These are phyloP conservation scores for Zhuliangozyma blackwelliae DNA, from an alignment of 1,139 yeast genomes.

Conservation along the genomic window DNA sequence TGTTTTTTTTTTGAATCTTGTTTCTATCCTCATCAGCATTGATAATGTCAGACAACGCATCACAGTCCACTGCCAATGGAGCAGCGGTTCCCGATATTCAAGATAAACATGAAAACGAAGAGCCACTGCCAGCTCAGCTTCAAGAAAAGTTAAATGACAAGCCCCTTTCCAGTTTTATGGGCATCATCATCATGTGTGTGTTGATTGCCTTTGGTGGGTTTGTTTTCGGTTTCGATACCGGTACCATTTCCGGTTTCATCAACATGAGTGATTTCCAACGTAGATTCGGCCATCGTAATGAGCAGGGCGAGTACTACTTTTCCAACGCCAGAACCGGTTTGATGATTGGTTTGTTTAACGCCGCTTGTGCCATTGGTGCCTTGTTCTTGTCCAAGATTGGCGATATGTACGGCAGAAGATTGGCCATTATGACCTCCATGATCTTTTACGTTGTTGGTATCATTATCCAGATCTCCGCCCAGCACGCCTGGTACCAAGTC, in stretches of 20 bases:
- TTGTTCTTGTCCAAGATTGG: constrained; percentile 51
- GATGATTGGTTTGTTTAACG: constrained; percentile 59
- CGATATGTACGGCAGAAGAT: constrained; percentile 52
- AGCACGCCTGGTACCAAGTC: constrained; percentile 45
- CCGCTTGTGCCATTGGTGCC: constrained; percentile 75
- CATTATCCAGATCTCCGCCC: constrained; percentile 39
- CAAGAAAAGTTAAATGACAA: constrained; percentile 3
- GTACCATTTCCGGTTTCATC: constrained; percentile 66
- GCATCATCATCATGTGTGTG: constrained; percentile 22
- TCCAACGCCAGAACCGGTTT: constrained; percentile 50
- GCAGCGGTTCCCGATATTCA: constrained; percentile 73
- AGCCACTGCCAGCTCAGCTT: background rate
- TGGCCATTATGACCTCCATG: constrained; percentile 43
- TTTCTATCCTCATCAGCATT: no score
- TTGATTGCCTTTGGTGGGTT: constrained; percentile 62
- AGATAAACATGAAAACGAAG: constrained; percentile 50
- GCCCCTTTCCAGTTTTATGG: constrained; percentile 6
- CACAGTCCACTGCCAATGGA: constrained; percentile 42
- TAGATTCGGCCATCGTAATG: constrained; percentile 41
- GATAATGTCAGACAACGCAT: constrained; percentile 7
- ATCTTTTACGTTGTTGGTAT: constrained; percentile 47
- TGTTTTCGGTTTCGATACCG: constrained; percentile 72
- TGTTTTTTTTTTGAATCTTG: no score
- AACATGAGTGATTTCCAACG: constrained; percentile 50
- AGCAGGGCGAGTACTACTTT: constrained; percentile 28